phyloP scores from a whole-genome alignment of 2,329 filamentous ascomycete species.

The Microsporum canis region DNA sequence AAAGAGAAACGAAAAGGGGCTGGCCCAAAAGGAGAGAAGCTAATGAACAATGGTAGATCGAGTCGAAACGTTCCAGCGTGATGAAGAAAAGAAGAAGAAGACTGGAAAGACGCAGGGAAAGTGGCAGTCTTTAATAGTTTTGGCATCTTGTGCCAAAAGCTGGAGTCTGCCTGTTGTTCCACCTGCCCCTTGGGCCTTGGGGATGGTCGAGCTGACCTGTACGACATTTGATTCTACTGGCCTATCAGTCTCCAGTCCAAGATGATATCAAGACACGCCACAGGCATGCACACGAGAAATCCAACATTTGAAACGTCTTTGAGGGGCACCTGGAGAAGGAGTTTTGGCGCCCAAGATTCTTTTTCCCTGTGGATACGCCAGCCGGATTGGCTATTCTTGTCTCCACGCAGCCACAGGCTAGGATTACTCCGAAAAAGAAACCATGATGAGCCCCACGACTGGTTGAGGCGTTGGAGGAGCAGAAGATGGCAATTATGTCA shows the following conservation, averaged over 20 bases:
- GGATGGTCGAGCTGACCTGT: neutral
- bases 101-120: neutral
- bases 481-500: neutral
- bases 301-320: neutral
- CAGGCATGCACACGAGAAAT: neutral
- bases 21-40: constrained; percentile 7
- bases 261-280: neutral
- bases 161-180: neutral
- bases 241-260: neutral
- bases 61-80: constrained; percentile 10
- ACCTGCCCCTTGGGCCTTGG: neutral
- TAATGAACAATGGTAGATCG: constrained; percentile 3
- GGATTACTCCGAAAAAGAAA: constrained; percentile 3
- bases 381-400: neutral
- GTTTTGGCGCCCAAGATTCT: constrained; percentile 1
- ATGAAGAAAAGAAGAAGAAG: constrained; percentile 5
- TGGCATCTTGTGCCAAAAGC: neutral
- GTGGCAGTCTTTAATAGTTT: neutral
- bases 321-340: neutral
- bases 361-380: neutral
- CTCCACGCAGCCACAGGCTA: neutral
- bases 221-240: neutral
- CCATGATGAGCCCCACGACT: neutral
- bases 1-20: constrained; percentile 6
- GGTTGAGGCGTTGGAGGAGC: neutral